Base-by-base conservation (phyloP, 169 alveolate genomes). In the Plasmodium fragile region DNA sequence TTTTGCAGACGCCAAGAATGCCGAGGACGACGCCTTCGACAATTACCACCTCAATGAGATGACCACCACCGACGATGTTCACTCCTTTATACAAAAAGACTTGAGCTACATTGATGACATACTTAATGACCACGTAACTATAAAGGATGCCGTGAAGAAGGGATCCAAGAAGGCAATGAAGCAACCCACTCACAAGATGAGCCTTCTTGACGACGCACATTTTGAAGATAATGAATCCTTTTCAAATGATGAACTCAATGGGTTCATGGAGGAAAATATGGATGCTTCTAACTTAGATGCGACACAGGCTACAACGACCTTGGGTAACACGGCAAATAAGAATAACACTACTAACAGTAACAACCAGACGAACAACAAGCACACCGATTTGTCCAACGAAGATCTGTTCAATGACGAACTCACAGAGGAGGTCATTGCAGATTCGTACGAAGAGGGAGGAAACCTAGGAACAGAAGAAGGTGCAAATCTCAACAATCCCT, bases 71-170 rank as follows among this genome's bases (percentile, higher is more conserved):
- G 22, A 4, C 18, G 79, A 80, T 70, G 41, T 71, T 4, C 81
- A 81, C 45, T 65, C 94, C 4, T 91, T 91, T 41, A 52, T 91
- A 45, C 92, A 91, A 49, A 79, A 65, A 5, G 84, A 91, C 34
- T 25, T 71, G 30, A 28, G 53, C 16, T 91, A 28, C 65, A 13
- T 80, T 4, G 78, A 91, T 28, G 80, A 91, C 25, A 10, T 91
- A 0, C 41, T 91, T 1, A 83, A 91, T 49, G 83, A 71, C 18
- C 75, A 70, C n/a, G 71, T 45, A 73, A 71, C 75, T 70, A 77
- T 73, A 34, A 81, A 91, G 39, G 84, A 80, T 0, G 92, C 77
- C 10, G 84, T 45, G 43, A 85, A 85, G 43, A 85, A 75, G n/a
- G 80, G 77, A 34, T 59, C 78, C 36, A 80, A 70, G 6, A 72